A percentile compares a stretch with the other conserved stretches of the same genome.
Conservation (phyloP, 768 basidiomycete species). For the Ramaria sp. region DNA sequence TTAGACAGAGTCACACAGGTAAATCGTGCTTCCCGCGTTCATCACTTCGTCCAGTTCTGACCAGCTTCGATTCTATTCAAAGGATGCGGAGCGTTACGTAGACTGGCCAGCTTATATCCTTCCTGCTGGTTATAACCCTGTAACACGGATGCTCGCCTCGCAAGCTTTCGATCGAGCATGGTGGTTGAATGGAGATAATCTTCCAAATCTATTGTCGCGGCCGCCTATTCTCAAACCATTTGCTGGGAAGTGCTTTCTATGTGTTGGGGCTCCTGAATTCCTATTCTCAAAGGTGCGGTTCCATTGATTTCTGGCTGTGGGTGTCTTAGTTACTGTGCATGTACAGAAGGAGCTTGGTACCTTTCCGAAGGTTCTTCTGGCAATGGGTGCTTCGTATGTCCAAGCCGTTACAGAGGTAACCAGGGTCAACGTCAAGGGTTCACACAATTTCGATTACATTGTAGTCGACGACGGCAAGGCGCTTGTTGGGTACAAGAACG, state of each 20-base stretch:
- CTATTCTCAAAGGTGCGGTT: conserved; percentile 23
- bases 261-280: conserved; percentile 41
- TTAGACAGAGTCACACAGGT: conserved; percentile 22
- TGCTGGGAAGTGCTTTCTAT: conserved; percentile 41
- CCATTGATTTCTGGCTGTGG: not conserved
- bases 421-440: conserved; percentile 26
- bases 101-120: conserved; percentile 59
- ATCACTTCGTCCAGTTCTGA: no score
- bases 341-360: conserved; percentile 27
- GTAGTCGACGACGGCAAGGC: conserved; percentile 34
- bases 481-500: conserved; percentile 17
- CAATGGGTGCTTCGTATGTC: conserved; percentile 67
- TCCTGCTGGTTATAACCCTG: conserved; percentile 37
- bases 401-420: conserved; percentile 47
- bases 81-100: conserved; percentile 13
- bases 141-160: conserved; percentile 26
- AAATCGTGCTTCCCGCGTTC: conserved; percentile 2
- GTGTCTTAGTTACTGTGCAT: not conserved
- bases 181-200: conserved; percentile 37
- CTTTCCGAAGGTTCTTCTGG: conserved; percentile 56
- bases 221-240: conserved; percentile 49
- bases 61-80: not conserved
- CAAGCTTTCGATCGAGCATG: conserved; percentile 40
- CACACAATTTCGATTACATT: conserved; percentile 43
- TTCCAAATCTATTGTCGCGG: conserved; percentile 50